Evolutionary conservation across 495 filamentous ascomycete species (phyloP), one percentile per base, ranked within the genome.

Genomic region (Cercophora scortea): DNA sequence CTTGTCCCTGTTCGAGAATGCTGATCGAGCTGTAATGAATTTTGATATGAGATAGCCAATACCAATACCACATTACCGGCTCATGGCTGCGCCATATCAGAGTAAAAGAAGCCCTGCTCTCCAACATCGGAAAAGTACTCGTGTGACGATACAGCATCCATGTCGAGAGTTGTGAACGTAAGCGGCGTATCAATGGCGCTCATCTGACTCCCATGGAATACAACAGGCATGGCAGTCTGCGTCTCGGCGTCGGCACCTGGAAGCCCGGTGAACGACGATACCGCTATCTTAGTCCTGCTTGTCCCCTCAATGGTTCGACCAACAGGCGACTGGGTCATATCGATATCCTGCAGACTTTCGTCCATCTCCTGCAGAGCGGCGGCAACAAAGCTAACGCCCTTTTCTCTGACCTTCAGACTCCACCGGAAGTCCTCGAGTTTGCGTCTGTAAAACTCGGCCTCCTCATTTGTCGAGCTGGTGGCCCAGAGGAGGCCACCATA

Each of bases 381-480:
- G 17, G 55, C 49, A 7, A 63, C 58, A 44, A 63, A 63, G 42
- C 61, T 56, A 1, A 61, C 58, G 0, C 61, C 58, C 51, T 63
- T 63, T 6, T 55, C 55, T 18, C 61, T 53, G 19, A 63, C 61
- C 43, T 61, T 63, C 12, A 91, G 71, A 1, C 86, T 89, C 87
- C 87, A 91, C 45, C 83, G 71, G 60, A 88, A 90, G 66, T 90
- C 87, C 41, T 75, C 76, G 6, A 90, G 69, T 6, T 86, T 76
- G 8, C 79, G 69, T 25, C 80, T 78, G 68, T 91, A 91, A 64
- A 90, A 90, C 33, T 86, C 84, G n/a, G 84, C 83, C 64, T 91
- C 88, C 57, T 89, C 86, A 18, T 75, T 73, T 6, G 78, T 82
- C 0, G 84, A 82, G 39, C 55, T 57, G 0, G 84, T 86, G 35